Percentiles rank a stretch among this genome's conserved stretches.
phyloP scores from a whole-genome alignment of 179 eudicot species.

The Silene vulgaris region DNA sequence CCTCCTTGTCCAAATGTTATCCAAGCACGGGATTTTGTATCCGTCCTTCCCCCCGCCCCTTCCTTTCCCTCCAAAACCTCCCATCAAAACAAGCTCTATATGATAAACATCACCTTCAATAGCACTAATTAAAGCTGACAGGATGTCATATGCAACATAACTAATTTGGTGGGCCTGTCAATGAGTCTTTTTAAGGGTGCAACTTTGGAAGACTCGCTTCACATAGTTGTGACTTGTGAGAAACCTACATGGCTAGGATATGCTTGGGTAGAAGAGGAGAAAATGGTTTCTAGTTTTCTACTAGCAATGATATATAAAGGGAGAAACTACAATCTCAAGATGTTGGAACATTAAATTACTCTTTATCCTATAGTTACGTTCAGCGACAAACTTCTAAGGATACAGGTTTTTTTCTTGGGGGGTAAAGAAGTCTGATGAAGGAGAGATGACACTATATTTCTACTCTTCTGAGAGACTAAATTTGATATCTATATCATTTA shows the following conservation, averaged over 20 bases:
- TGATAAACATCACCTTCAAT: not conserved
- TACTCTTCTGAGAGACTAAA: not conserved
- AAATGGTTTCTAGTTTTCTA: not conserved
- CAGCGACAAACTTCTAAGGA: not conserved
- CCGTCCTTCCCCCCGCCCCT: too few relatives aligned
- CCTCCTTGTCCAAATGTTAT: too few relatives aligned
- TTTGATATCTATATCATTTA: not conserved
- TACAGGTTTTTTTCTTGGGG: not conserved
- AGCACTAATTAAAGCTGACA: not conserved
- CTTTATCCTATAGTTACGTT: not conserved
- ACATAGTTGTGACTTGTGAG: not conserved
- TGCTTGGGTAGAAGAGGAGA: not conserved
- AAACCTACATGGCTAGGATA: not conserved
- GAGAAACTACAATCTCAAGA: not conserved
- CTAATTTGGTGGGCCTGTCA: slow-evolving; percentile 1
- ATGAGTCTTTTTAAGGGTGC: not conserved
- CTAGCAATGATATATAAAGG: not conserved
- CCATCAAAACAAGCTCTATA: too few relatives aligned
- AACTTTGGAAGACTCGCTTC: not conserved
- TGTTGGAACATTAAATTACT: not conserved
- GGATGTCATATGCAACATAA: not conserved
- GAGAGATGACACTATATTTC: not conserved
- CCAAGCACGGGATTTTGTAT: too few relatives aligned
- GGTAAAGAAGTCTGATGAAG: not conserved
- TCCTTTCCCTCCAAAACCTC: not conserved